phyloP scores from a whole-genome alignment of 2,329 filamentous ascomycete genomes.

The Xylariaceae sp. region DNA sequence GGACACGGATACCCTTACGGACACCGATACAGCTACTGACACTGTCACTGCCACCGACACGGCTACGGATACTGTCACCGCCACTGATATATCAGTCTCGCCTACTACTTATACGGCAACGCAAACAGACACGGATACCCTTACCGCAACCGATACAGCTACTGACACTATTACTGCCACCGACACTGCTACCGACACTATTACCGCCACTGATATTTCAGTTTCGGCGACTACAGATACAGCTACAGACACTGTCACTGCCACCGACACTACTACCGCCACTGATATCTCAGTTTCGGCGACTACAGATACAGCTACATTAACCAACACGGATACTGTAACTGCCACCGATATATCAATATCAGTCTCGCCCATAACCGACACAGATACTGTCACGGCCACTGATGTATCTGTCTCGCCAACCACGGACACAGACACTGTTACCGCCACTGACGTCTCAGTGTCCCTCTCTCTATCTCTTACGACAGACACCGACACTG shows the following conservation, averaged over 20 bases:
- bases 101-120: constrained; percentile 5
- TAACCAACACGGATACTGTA: constrained; percentile 9
- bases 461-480: constrained; percentile 8
- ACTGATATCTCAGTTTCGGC: constrained; percentile 12
- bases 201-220: constrained; percentile 4
- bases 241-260: neutral
- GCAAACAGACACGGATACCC: neutral
- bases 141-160: neutral
- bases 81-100: constrained; percentile 1
- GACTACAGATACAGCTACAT: constrained; percentile 11
- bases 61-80: constrained; percentile 1
- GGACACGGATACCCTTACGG: constrained; percentile 10
- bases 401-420: constrained; percentile 9
- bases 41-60: constrained; percentile 1
- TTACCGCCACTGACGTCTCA: constrained; percentile 12
- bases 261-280: constrained; percentile 7
- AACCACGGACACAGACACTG: constrained; percentile 10
- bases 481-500: neutral
- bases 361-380: constrained; percentile 4
- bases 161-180: neutral
- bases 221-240: neutral
- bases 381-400: constrained; percentile 3
- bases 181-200: constrained; percentile 3
- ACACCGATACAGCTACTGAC: constrained; percentile 10
- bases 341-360: constrained; percentile 11